Conservation (phyloP, 2,329 filamentous ascomycete species). For the Balansia obtecta region DNA sequence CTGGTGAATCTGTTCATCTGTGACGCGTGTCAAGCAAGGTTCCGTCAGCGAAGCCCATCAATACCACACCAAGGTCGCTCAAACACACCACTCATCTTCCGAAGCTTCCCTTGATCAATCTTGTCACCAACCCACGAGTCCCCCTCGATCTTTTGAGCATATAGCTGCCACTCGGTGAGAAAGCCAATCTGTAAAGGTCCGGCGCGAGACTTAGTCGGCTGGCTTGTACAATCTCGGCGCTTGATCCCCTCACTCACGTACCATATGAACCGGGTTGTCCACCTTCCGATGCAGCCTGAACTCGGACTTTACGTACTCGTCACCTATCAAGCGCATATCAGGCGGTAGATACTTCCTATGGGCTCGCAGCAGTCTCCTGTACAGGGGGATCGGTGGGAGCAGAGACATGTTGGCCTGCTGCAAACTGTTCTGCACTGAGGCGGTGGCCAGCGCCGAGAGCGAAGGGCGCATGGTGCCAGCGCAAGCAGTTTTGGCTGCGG, state of each 20-base stretch:
- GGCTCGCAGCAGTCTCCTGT: constrained; percentile 73
- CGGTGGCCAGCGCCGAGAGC: constrained; percentile 14
- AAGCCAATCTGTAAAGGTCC: constrained; percentile 63
- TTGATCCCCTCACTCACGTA: constrained; percentile 27
- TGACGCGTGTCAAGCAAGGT: background rate
- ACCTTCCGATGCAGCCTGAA: constrained; percentile 73
- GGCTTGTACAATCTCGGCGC: background rate
- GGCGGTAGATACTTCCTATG: constrained; percentile 67
- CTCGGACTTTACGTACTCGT: constrained; percentile 87
- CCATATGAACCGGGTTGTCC: constrained; percentile 86
- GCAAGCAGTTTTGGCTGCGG: background rate
- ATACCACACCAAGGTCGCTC: too few species aligned
- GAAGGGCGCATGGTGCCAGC: constrained; percentile 11
- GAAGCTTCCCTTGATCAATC: constrained; percentile 70
- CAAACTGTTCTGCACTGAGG: constrained; percentile 21
- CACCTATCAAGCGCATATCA: constrained; percentile 72
- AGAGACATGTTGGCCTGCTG: constrained; percentile 46
- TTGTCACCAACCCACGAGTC: constrained; percentile 75
- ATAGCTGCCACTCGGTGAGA: constrained; percentile 90
- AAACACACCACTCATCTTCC: constrained; percentile 81
- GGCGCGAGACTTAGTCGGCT: background rate
- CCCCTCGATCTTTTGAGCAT: constrained; percentile 84
- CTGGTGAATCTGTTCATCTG: constrained; percentile 87
- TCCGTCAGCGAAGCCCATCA: background rate
- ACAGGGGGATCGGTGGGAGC: constrained; percentile 78